Percentiles rank a stretch among this genome's conserved stretches.
Evolutionary conservation across 768 basidiomycete species (phyloP).

Genomic region (Xanthoconium purpureum): DNA sequence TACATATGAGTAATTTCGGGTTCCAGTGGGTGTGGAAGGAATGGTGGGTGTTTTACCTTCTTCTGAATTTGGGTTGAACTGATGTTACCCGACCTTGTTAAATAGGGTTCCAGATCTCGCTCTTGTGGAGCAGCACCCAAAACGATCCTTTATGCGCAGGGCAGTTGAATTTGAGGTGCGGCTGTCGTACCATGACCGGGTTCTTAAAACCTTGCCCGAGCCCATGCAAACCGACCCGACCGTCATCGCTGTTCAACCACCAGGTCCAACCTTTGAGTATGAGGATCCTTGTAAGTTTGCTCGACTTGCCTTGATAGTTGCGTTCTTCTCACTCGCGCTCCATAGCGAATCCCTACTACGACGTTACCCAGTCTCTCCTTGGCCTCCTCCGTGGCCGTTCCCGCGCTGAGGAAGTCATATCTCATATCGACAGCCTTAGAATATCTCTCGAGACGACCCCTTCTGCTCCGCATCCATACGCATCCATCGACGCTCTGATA

Average conservation of each 20-base stretch:
- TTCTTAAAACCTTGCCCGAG: slow-evolving; percentile 84
- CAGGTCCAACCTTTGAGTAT: slow-evolving; percentile 79
- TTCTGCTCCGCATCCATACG: slow-evolving; percentile 46
- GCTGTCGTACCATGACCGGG: slow-evolving; percentile 89
- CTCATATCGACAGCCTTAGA: slow-evolving; percentile 68
- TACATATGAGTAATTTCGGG: slow-evolving; percentile 96
- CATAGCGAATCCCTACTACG: slow-evolving; percentile 72
- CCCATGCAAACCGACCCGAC: slow-evolving; percentile 66
- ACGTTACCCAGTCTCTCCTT: slow-evolving; percentile 75
- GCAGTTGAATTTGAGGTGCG: slow-evolving; percentile 88
- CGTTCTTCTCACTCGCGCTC: background rate
- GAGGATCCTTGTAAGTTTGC: slow-evolving; percentile 65
- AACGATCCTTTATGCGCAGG: slow-evolving; percentile 81
- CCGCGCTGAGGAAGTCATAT: slow-evolving; percentile 76
- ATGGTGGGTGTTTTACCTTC: slow-evolving; percentile 55
- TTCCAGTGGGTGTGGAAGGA: slow-evolving; percentile 99
- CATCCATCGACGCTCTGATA: slow-evolving; percentile 63
- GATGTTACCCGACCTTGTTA: background rate
- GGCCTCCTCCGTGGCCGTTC: slow-evolving; percentile 79
- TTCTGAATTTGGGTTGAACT: background rate
- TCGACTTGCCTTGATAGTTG: background rate
- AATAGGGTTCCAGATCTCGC: slow-evolving; percentile 82
- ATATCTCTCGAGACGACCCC: slow-evolving; percentile 55
- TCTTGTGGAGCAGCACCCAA: slow-evolving; percentile 75
- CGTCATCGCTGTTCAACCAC: slow-evolving; percentile 66